Evolutionary conservation across 176 grass and related monocot genomes (phyloP), one percentile per base, ranked within the genome.

Genomic region (Alopecurus myosuroides): DNA sequence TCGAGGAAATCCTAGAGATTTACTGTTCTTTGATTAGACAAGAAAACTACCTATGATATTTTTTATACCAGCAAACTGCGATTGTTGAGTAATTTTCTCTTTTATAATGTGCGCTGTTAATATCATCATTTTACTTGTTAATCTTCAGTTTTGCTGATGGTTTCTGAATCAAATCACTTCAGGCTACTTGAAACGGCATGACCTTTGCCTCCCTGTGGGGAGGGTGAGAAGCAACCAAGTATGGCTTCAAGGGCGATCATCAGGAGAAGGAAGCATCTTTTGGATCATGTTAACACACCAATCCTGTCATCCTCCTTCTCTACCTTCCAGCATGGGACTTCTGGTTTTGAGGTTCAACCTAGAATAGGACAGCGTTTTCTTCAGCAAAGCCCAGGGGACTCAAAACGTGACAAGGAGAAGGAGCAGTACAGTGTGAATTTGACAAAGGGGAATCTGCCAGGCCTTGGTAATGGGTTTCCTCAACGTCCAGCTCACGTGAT

Each of bases 181-280:
- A 98, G 89, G 28, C 36, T 74, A 49, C 85, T 67, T 2, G 73
- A 86, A 86, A 89, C 88, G 88, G 82, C 85, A 92, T 98, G 89
- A 95, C 55, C 83, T 63, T 85, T 87, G 37, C 46, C 80, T 88
- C 90, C 42, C 49, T 7, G 61, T 62, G 53, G 48, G 84, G 37
- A 89, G 87, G 77, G 60, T 87, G 87, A 92, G 82, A 87, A 86
- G 30, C 19, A 62, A 81, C 77, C 49, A 70, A 91, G 39, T 70
- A 99, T 99, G 97, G 86, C 97, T 86, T 92, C 91, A 56, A 86
- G 86, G 72, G 93, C 91, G 36, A 90, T 99, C 22, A 33, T 90
- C 60, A 96, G 93, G 76, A 88, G 97, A 87, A 92, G 88, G 83
- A 94, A 92, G 20, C 37, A 84, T 74, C 53, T 96, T 69, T 76